Base-by-base conservation (phyloP, 495 filamentous ascomycete species). In the Sporormia fimetaria region DNA sequence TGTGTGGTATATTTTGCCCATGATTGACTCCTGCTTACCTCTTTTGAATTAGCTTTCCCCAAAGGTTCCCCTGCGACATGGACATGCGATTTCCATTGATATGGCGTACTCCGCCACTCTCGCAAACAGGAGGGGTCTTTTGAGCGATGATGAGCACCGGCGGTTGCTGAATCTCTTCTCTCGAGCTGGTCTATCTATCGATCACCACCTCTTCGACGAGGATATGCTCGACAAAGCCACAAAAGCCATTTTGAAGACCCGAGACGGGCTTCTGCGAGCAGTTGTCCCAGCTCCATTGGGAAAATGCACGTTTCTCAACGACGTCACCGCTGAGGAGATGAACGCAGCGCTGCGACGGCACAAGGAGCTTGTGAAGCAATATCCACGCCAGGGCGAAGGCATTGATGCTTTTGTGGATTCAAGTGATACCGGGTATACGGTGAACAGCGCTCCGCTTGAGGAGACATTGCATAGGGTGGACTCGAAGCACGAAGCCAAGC, bases 71-170 rank as follows among this genome's bases (percentile, higher is more conserved):
- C 65, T 78, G 6, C 67, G 76, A 20, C 76, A 79, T 49, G 75
- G 76, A 1, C 75, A 78, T 46, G 75, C 76, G 11, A 79, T 80
- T 35, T 72, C 67, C 6, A 74, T 79, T 34, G 76, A 78, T 47
- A 79, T 79, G 76, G 76, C 76, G 0, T 80, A 70, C 52, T 74
- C 73, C 7, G 73, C 75, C 2, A 77, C 75, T 0, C 58, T 80
- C 7, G 75, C 74, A 16, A 66, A 70, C 40, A 56, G 59, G 39
- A 65, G 67, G 6, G 66, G 68, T 5, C 48, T 75, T 1, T 61
- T 80, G 18, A 59, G 54, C 21, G 62, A 71, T 32, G 59, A 51
- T 2, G 73, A 77, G 39, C 68, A 78, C 42, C 49, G 52, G 6
- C 59, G 73, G n/a, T 53, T 80, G 9, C 59, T 79, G 3, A 61